Evolutionary conservation across 495 filamentous ascomycete species (phyloP).

Genomic region (Neurospora terricola): DNA sequence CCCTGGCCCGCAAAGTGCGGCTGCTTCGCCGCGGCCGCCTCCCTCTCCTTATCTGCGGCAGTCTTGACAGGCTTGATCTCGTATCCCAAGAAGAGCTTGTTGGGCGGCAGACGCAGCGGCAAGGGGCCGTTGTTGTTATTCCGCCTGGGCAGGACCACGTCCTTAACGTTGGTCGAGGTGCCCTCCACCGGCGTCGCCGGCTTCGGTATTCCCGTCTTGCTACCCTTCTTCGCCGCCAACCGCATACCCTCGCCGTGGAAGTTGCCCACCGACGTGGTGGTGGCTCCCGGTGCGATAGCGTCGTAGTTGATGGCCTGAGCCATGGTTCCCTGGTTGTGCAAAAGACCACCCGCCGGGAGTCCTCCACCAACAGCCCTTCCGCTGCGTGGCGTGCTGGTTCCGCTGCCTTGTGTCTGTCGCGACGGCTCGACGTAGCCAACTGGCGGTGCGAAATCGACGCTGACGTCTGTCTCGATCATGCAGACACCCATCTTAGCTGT

Average conservation of each 20-base stretch:
- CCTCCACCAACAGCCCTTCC: slow-evolving; percentile 24
- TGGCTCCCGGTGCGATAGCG: slow-evolving; percentile 75
- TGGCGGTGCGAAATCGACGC: slow-evolving; percentile 89
- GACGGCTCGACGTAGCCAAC: slow-evolving; percentile 87
- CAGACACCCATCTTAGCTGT: slow-evolving; percentile 71
- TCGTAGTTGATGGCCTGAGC: slow-evolving; percentile 94
- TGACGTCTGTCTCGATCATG: slow-evolving; percentile 88
- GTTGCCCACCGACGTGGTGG: slow-evolving; percentile 56
- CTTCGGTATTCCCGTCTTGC: slow-evolving; percentile 69
- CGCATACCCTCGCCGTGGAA: slow-evolving; percentile 72
- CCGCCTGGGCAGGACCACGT: slow-evolving; percentile 27
- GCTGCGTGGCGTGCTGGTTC: slow-evolving; percentile 54
- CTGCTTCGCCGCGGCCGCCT: slow-evolving; percentile 51
- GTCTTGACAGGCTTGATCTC: slow-evolving; percentile 80
- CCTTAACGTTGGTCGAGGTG: slow-evolving; percentile 47
- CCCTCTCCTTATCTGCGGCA: slow-evolving; percentile 57
- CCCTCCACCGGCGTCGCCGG: slow-evolving; percentile 71
- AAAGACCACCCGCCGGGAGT: slow-evolving; percentile 56
- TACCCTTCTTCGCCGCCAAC: slow-evolving; percentile 67
- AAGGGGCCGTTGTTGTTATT: slow-evolving; percentile 74
- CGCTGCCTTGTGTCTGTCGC: slow-evolving; percentile 37
- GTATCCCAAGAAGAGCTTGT: slow-evolving; percentile 94
- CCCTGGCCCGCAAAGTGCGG: slow-evolving; percentile 80
- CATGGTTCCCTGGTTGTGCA: slow-evolving; percentile 86
- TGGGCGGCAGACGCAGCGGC: slow-evolving; percentile 73